Percentiles rank a stretch among this genome's conserved stretches.
phyloP scores from a whole-genome alignment of 805 yeast genomes.

The Myxozyma neglecta region DNA sequence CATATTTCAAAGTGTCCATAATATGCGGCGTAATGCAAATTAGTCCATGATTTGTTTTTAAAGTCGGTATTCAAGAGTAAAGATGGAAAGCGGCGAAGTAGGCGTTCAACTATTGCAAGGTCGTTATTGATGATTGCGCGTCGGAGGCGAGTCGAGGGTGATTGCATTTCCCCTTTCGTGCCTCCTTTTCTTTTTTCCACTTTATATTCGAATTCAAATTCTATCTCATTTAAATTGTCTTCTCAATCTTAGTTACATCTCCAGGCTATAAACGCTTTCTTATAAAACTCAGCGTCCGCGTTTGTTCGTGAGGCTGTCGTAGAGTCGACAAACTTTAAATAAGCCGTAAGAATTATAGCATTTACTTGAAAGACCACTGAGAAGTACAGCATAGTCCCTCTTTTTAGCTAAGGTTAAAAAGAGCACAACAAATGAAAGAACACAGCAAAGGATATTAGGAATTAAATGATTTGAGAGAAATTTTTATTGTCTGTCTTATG shows the following conservation, averaged over 20 bases:
- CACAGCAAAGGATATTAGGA: too few species aligned
- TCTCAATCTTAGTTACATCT: background rate
- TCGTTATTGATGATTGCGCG: constrained; percentile 65
- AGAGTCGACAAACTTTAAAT: too few species aligned
- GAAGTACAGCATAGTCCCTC: too few species aligned
- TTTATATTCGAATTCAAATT: background rate
- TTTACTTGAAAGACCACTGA: too few species aligned
- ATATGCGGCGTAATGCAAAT: constrained; percentile 76
- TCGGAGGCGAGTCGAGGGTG: constrained; percentile 66
- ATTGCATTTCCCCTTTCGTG: constrained; percentile 47
- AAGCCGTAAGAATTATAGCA: too few species aligned
- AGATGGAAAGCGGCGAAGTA: constrained; percentile 67
- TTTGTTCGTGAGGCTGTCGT: too few species aligned
- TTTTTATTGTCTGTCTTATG: too few species aligned
- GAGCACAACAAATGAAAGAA: too few species aligned
- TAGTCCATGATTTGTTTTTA: constrained; percentile 58
- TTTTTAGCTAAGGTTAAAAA: too few species aligned
- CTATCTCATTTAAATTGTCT: background rate
- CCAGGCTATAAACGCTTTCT: too few species aligned
- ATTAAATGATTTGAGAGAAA: too few species aligned
- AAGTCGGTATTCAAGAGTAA: constrained; percentile 63
- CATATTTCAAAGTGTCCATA: constrained; percentile 71
- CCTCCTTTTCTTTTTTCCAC: background rate
- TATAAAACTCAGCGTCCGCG: too few species aligned
- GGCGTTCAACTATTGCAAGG: constrained; percentile 59